Base-by-base conservation (phyloP, 768 basidiomycete genomes). In the Leucocoprinus birnbaumii region DNA sequence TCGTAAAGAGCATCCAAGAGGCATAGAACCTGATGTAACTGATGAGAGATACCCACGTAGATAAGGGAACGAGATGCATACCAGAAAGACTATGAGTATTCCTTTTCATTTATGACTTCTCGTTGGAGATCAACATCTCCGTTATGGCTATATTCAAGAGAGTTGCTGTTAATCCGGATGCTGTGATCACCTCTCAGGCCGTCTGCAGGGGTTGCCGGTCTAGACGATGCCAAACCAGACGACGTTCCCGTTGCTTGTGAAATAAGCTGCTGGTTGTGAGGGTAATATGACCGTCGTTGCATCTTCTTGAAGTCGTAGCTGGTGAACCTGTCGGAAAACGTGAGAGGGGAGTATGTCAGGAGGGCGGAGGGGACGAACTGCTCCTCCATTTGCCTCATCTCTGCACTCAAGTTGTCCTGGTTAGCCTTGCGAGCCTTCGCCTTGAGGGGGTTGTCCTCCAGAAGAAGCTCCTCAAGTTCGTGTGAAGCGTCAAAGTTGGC, bases 401-500 rank as follows among this genome's bases (percentile, higher is more conserved):
- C 97, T 0, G 83, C 81, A 58, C 89, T 92, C 49, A 99, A 71
- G 55, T 84, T 86, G 62, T 97, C 95, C 61, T 94, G 90, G 55
- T 89, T 90, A 8, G 85, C 87, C 68, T 96, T 98, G 48, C 96
- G 84, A 58, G 89, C 86, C 65, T 93, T 87, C 8, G 96, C 95
- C 67, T 98, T 98, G 53, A 99, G 77, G 41, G 96, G 96, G 63
- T 98, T 98, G 66, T 98, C 95, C 70, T 99, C 96, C 16, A 99
- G 73, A 10, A 99, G 71, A 19, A 99, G 78, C 71, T 99, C 96
- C 66, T 99, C 96, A 34, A 99, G 74, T 70, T 99, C 96, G 65
- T 98, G 95, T 11, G 96, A 98, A 24, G 96, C 95, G 66, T 99
- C 96, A 66, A 99, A 99, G 70, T 99, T 98, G 26, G 96, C 94